Evolutionary conservation across 495 filamentous ascomycete species (phyloP).

Genomic region (Penicillium arizonense): DNA sequence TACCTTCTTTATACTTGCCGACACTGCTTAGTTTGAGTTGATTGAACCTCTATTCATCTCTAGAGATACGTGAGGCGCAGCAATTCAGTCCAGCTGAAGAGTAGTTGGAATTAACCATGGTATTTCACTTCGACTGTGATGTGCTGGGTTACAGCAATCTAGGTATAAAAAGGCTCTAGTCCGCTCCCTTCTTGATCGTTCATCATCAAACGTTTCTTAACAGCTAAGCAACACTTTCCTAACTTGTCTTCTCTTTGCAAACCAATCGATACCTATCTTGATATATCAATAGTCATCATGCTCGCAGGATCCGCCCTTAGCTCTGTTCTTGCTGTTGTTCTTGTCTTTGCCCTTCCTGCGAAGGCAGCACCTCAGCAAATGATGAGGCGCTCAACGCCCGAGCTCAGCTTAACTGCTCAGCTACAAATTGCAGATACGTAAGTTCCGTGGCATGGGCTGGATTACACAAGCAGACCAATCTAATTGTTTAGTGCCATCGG

Average conservation of each 20-base stretch:
- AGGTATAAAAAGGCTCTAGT: too few relatives aligned
- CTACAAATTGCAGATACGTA: constrained; percentile 25
- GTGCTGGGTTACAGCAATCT: too few relatives aligned
- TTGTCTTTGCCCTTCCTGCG: constrained; percentile 14
- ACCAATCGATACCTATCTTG: neutral
- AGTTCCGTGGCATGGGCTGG: neutral
- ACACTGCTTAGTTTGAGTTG: too few relatives aligned
- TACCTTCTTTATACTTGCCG: neutral
- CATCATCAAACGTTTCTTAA: too few relatives aligned
- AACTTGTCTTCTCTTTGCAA: too few relatives aligned
- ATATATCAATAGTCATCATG: constrained; percentile 9
- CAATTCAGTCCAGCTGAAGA: neutral
- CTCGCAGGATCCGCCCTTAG: constrained; percentile 7
- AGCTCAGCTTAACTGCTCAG: constrained; percentile 25
- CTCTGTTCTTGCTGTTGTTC: constrained; percentile 3
- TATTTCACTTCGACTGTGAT: neutral
- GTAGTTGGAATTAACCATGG: constrained; percentile 9
- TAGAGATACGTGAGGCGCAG: neutral
- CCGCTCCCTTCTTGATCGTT: too few relatives aligned
- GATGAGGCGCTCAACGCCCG: constrained; percentile 12
- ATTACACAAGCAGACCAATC: neutral
- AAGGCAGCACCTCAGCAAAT: constrained; percentile 17
- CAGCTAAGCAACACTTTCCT: too few relatives aligned
- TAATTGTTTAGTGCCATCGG: constrained; percentile 26
- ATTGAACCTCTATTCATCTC: too few relatives aligned